Conservation (phyloP, 805 yeast genomes). For the Candida tibetensis region DNA sequence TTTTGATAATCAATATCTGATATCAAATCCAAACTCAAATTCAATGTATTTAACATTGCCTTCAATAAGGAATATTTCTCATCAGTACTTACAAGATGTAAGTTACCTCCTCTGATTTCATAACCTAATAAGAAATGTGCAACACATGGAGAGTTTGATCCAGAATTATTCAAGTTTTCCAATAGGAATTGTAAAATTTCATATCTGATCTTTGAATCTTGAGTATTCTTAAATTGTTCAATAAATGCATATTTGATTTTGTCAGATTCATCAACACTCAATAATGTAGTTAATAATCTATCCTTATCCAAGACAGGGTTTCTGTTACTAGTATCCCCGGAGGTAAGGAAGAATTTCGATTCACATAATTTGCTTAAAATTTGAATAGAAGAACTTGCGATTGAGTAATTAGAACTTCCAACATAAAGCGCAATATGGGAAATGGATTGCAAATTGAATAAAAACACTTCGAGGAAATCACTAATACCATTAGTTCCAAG, state of each 20-base stretch:
- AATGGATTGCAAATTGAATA: constrained; percentile 67
- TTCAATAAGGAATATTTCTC: constrained; percentile 58
- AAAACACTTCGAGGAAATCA: constrained; percentile 68
- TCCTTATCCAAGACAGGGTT: constrained; percentile 45
- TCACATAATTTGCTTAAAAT: constrained; percentile 51
- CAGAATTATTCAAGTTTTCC: constrained; percentile 40
- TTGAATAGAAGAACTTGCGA: constrained; percentile 54
- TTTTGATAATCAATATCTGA: constrained; percentile 33
- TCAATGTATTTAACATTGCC: constrained; percentile 50
- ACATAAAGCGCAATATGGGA: constrained; percentile 75
- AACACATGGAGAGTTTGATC: constrained; percentile 46
- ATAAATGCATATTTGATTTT: constrained; percentile 73
- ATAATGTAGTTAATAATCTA: constrained; percentile 66
- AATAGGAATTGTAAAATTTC: constrained; percentile 58
- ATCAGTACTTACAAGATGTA: constrained; percentile 29
- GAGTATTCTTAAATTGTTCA: constrained; percentile 50
- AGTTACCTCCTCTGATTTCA: constrained; percentile 43
- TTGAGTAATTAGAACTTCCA: constrained; percentile 47
- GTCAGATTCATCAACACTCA: constrained; percentile 73
- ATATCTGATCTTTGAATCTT: constrained; percentile 49
- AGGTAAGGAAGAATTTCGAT: constrained; percentile 44
- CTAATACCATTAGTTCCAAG: constrained; percentile 59
- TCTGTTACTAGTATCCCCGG: constrained; percentile 13
- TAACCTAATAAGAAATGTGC: constrained; percentile 81
- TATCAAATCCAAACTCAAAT: constrained; percentile 44